Evolutionary conservation across 768 basidiomycete species (phyloP).

Genomic region (Botryobasidium botryosum): DNA sequence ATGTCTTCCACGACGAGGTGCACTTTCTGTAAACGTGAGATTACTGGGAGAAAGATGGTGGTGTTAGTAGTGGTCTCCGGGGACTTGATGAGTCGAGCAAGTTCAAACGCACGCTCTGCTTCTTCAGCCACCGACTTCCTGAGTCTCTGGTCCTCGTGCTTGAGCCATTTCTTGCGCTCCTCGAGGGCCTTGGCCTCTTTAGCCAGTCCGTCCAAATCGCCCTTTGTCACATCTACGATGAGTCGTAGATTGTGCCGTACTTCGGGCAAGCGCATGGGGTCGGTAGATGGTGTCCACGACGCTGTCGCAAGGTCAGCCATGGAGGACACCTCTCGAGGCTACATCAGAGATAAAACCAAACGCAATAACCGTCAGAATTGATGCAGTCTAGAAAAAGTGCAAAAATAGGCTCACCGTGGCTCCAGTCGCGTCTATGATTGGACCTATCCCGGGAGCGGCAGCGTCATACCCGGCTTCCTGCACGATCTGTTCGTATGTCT

Average conservation of each 20-base stretch:
- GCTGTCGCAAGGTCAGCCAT: constrained; percentile 58
- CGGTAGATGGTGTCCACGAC: constrained; percentile 75
- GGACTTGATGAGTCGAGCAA: neutral
- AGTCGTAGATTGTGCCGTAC: constrained; percentile 90
- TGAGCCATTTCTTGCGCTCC: constrained; percentile 58
- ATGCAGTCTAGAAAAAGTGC: constrained; percentile 1
- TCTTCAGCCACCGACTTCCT: constrained; percentile 56
- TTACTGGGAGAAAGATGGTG: constrained; percentile 33
- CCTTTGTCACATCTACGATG: constrained; percentile 66
- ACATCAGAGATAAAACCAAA: constrained; percentile 2
- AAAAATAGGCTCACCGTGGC: constrained; percentile 47
- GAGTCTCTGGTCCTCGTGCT: constrained; percentile 51
- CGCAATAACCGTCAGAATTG: constrained; percentile 6
- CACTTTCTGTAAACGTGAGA: constrained; percentile 59
- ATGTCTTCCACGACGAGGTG: constrained; percentile 63
- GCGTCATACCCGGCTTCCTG: constrained; percentile 62
- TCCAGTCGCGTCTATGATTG: constrained; percentile 89
- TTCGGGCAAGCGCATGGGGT: constrained; percentile 83
- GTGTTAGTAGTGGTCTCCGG: neutral
- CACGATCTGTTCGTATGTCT: constrained; percentile 92
- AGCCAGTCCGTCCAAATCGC: constrained; percentile 74
- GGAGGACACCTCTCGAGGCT: constrained; percentile 81
- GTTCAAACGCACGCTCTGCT: constrained; percentile 42
- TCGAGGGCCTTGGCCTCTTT: constrained; percentile 74
- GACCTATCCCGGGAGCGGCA: constrained; percentile 39